Conservation (phyloP, 1,284 basidiomycete genomes). For the Puccinia sorghi region DNA sequence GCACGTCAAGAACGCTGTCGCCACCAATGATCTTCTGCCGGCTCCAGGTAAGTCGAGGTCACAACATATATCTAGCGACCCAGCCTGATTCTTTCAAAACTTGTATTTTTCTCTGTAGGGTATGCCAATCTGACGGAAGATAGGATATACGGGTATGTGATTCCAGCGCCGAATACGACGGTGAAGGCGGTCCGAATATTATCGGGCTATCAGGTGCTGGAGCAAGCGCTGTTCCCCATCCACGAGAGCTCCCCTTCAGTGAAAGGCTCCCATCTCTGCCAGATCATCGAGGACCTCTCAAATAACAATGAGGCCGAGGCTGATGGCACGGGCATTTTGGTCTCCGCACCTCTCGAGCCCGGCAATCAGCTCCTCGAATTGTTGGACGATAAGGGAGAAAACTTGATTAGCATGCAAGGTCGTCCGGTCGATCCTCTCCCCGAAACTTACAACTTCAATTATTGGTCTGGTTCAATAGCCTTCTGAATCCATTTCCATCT, state of each 20-base stretch:
- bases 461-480: slow-evolving; percentile 41
- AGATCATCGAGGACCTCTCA: slow-evolving; percentile 30
- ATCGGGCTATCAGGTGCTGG: slow-evolving; percentile 40
- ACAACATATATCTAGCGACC: not conserved
- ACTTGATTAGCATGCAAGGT: slow-evolving; percentile 35
- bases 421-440: slow-evolving; percentile 20
- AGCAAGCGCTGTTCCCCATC: slow-evolving; percentile 41
- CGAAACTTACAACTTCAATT: slow-evolving; percentile 47
- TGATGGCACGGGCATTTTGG: slow-evolving; percentile 37
- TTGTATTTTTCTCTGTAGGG: slow-evolving; percentile 10
- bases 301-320: slow-evolving; percentile 39
- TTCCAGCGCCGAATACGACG: slow-evolving; percentile 35
- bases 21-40: slow-evolving; percentile 21
- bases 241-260: slow-evolving; percentile 11
- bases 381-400: slow-evolving; percentile 25
- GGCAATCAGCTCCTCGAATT: slow-evolving; percentile 36
- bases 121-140: slow-evolving; percentile 35
- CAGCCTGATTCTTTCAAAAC: slow-evolving; percentile 10
- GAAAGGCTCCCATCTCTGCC: slow-evolving; percentile 23
- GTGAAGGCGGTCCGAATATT: slow-evolving; percentile 29
- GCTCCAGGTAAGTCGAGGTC: slow-evolving; percentile 24
- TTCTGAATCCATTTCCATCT: slow-evolving; percentile 4
- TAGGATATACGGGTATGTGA: slow-evolving; percentile 46
- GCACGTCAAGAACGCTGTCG: slow-evolving; percentile 24
- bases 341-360: slow-evolving; percentile 43